phyloP scores from a whole-genome alignment of 257 asterid species.

The Rhazya stricta region DNA sequence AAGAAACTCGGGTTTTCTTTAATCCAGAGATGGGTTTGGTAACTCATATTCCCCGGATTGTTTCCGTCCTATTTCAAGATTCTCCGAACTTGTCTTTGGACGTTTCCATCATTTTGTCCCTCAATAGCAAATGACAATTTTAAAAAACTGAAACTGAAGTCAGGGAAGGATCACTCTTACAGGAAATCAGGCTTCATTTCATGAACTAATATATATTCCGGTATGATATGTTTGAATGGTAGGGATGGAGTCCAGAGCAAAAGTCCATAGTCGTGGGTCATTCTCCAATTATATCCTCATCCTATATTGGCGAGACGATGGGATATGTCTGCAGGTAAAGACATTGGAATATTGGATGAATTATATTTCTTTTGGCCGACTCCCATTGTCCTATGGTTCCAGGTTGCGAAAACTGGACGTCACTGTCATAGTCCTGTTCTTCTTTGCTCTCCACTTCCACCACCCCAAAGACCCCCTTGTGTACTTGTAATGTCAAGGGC shows the following conservation, averaged over 20 bases:
- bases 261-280: slow-evolving; percentile 14
- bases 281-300: background rate
- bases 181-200: background rate
- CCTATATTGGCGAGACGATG: background rate
- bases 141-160: background rate
- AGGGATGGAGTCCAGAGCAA: background rate
- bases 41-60: background rate
- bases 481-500: background rate
- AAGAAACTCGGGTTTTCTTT: background rate
- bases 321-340: slow-evolving; percentile 15
- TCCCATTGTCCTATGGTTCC: background rate
- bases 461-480: background rate
- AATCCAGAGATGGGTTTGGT: slow-evolving; percentile 2
- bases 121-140: background rate
- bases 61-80: background rate
- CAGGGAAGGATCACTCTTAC: background rate
- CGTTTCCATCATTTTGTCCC: background rate
- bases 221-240: background rate
- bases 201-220: background rate
- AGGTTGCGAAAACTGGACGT: slow-evolving; percentile 1
- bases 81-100: background rate
- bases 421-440: background rate
- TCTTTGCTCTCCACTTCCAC: background rate
- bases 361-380: background rate
- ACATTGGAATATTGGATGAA: background rate